Evolutionary conservation across 2,329 filamentous ascomycete species (phyloP).

Genomic region (Furcasterigmium sp.): DNA sequence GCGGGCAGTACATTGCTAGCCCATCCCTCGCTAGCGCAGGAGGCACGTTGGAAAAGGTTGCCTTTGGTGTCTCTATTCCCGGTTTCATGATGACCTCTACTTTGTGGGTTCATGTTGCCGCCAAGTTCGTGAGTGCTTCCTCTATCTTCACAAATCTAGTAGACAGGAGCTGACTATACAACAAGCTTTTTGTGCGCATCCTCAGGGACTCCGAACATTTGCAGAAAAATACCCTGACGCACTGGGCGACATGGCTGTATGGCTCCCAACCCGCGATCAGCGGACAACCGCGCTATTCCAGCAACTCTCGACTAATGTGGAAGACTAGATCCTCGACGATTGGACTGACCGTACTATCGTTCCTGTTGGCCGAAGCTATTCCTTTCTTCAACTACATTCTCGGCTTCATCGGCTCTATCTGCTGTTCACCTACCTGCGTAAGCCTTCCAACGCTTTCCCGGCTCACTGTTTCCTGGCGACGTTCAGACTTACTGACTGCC

Average conservation of each 20-base stretch:
- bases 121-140: constrained; percentile 13
- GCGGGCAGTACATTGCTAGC: constrained; percentile 55
- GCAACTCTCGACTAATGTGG: no score
- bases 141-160: no score
- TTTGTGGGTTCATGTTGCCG: constrained; percentile 14
- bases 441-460: no score
- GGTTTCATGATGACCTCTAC: constrained; percentile 16
- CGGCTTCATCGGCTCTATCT: constrained; percentile 18
- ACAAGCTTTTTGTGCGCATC: constrained; percentile 26
- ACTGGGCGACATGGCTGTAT: constrained; percentile 28
- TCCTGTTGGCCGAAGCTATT: constrained; percentile 15
- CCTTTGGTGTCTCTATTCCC: constrained; percentile 14
- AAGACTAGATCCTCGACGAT: constrained; percentile 11
- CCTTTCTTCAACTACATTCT: constrained; percentile 20
- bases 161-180: neutral
- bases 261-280: no score
- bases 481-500: no score
- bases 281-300: no score
- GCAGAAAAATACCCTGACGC: constrained; percentile 21
- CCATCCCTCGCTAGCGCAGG: constrained; percentile 46
- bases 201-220: constrained; percentile 27
- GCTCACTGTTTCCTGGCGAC: no score
- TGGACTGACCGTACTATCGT: constrained; percentile 13
- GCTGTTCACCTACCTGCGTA: constrained; percentile 21
- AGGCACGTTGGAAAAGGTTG: constrained; percentile 14